These are phyloP conservation scores for Rhododendron ovatum DNA, from an alignment of 148 eudicot species.

Conservation along the genomic window DNA sequence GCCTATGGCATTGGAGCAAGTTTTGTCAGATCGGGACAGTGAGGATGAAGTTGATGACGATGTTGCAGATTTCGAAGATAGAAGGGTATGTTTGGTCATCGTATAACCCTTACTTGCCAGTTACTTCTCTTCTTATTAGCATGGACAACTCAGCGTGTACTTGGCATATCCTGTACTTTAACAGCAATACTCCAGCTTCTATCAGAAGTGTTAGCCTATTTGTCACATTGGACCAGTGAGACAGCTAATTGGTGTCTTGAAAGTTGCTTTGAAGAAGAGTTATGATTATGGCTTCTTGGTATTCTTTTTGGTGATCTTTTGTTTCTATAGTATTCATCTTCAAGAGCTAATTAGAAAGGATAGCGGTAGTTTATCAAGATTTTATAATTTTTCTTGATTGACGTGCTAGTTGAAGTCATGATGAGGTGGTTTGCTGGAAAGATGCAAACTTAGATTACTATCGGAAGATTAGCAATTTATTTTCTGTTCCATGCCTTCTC, in stretches of 20 bases:
- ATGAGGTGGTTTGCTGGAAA: neutral
- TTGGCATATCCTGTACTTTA: neutral
- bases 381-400: neutral
- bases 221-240: neutral
- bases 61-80: constrained; percentile 95
- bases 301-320: neutral
- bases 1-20: constrained; percentile 92
- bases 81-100: constrained; percentile 54
- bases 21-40: constrained; percentile 85
- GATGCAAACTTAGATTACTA: neutral
- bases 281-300: neutral
- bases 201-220: neutral
- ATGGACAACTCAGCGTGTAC: neutral
- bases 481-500: neutral
- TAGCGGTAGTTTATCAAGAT: neutral
- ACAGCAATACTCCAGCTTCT: neutral
- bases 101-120: neutral
- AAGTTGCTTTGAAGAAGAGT: neutral
- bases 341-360: neutral
- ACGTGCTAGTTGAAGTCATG: neutral
- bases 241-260: neutral
- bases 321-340: neutral
- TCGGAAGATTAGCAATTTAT: neutral
- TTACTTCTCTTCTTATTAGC: neutral
- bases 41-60: constrained; percentile 99